Evolutionary conservation across 2,329 filamentous ascomycete genomes (phyloP).

Genomic region (Berkeleyomyces basicola): DNA sequence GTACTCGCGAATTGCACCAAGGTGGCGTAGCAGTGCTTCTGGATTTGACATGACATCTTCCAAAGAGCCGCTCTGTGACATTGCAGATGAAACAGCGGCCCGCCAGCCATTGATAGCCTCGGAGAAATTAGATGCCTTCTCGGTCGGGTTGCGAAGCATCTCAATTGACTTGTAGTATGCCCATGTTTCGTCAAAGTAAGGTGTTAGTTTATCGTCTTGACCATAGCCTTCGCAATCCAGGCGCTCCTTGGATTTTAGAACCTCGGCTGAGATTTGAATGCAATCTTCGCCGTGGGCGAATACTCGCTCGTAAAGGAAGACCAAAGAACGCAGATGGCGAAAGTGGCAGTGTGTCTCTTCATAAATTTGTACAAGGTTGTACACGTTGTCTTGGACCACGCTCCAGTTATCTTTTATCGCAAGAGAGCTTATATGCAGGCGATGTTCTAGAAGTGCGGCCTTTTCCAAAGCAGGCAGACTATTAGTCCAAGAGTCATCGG

Average conservation of each 20-base stretch:
- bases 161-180: constrained; percentile 13
- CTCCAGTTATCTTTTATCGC: constrained; percentile 22
- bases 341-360: constrained; percentile 34
- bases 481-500: constrained; percentile 39
- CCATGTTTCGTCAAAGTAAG: constrained; percentile 12
- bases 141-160: constrained; percentile 6
- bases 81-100: constrained; percentile 7
- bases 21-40: constrained; percentile 30
- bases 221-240: constrained; percentile 9
- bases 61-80: constrained; percentile 12
- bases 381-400: constrained; percentile 29
- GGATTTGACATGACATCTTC: constrained; percentile 22
- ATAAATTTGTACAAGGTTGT: constrained; percentile 33
- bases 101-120: constrained; percentile 12
- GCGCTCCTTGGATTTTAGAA: constrained; percentile 4
- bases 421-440: constrained; percentile 15
- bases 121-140: neutral
- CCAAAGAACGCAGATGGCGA: constrained; percentile 34
- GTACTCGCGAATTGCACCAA: constrained; percentile 35
- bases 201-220: constrained; percentile 5
- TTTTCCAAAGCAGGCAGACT: constrained; percentile 35
- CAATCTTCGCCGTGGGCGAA: constrained; percentile 11
- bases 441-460: constrained; percentile 42
- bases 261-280: neutral
- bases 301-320: constrained; percentile 26